Base-by-base conservation (phyloP, 768 basidiomycete genomes). In the Pleurotus tuber-regium region DNA sequence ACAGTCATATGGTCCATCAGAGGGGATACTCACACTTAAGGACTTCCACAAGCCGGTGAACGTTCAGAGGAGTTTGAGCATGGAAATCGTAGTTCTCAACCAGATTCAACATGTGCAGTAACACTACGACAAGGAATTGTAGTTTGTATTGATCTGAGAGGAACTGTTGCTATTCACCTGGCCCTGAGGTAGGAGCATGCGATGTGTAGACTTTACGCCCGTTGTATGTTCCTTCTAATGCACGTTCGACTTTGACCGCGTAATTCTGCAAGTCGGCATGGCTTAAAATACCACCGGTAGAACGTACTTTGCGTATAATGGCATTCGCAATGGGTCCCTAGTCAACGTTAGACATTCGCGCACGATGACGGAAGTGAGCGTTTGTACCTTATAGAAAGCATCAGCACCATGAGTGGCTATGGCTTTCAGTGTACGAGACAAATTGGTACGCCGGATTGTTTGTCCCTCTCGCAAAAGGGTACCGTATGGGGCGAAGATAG, bases 51-150 rank as follows among this genome's bases (percentile, higher is more conserved):
- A 90, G 63, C 40, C 94, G 77, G 65, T 98, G 97, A 2, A 80
- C 73, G 56, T 83, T 88, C 12, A 92, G 63, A 0, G 76, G 73
- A n/a, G 76, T 84, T 56, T 74, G 66, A 39, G 82, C 18, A 12
- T 41, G 69, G 14, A 76, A 57, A 28, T 79, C 66, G 61, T 80
- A 98, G n/a, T 78, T 75, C 62, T 97, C 94, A 40, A 96, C 70
- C 16, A 94, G 65, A 63, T 98, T 97, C n/a, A 98, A 71, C 78
- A 98, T 88, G 63, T 92, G 88, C 33, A 97, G 70, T 35, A 98
- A 70, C n/a, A 89, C 90, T 75, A n/a, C n/a, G n/a, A n/a, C n/a
- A n/a, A n/a, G n/a, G n/a, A n/a, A n/a, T n/a, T n/a, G n/a, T n/a
- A n/a, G n/a, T n/a, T n/a, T n/a, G n/a, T n/a, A n/a, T n/a, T n/a